A percentile compares a stretch with the other conserved stretches of the same genome.
Evolutionary conservation across 148 eudicot species (phyloP).

Genomic region (Diospyros lotus): DNA sequence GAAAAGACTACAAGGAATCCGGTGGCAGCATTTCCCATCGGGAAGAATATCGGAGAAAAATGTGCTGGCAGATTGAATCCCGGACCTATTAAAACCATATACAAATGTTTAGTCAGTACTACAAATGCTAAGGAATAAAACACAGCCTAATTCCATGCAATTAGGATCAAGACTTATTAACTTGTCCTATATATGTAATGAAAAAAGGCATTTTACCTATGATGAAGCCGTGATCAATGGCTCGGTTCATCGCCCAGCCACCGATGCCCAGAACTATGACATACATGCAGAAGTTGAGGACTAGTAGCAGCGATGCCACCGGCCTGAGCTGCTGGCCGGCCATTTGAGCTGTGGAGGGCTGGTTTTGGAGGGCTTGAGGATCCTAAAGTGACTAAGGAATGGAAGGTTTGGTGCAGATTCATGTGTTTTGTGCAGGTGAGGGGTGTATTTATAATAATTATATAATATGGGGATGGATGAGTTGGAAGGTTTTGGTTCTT

Average conservation of each 20-base stretch:
- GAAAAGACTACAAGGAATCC: constrained; percentile 76
- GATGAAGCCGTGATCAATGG: constrained; percentile 68
- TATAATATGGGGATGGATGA: background rate
- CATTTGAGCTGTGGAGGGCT: background rate
- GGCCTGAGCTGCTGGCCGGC: background rate
- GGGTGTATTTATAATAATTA: background rate
- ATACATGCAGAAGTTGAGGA: constrained; percentile 85
- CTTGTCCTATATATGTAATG: no score
- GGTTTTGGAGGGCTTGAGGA: background rate
- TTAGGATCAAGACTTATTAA: no score
- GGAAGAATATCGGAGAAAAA: constrained; percentile 78
- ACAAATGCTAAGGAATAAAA: no score
- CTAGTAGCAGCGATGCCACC: constrained; percentile 34
- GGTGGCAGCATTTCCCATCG: constrained; percentile 88
- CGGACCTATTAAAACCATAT: constrained; percentile 36
- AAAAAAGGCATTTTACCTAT: constrained; percentile 40
- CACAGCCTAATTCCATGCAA: no score
- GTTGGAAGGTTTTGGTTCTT: background rate
- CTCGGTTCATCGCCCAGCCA: constrained; percentile 68
- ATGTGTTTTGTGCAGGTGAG: no score
- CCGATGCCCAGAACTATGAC: constrained; percentile 63
- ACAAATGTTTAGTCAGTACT: background rate
- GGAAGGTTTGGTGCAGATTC: no score
- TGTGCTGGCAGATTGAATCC: constrained; percentile 65
- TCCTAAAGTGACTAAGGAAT: no score